Base-by-base conservation (phyloP, 768 basidiomycete genomes). In the Collybiopsis luxurians region DNA sequence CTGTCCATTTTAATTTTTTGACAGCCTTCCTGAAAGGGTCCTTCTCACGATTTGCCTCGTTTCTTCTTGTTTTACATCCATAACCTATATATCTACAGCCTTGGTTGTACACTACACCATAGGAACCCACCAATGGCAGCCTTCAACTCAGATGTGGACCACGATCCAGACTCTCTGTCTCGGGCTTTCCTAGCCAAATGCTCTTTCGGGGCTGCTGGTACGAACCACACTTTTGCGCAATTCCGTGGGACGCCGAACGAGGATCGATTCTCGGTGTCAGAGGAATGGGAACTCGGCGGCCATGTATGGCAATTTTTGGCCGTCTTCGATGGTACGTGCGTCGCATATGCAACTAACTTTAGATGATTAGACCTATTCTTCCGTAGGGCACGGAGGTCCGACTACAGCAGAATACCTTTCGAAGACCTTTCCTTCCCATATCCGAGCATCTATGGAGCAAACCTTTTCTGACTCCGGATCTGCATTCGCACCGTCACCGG, bases 171-270 rank as follows among this genome's bases (percentile, higher is more conserved):
- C 50, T 15, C 50, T 9, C 2, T 39, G 1, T 31, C 36, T 19
- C 36, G 50, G 17, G 21, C 50, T 23, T 51, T 51, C 36, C 21
- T 39, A 9, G n/a, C 1, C 3, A 40, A 51, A 27, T 39, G 38
- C 23, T 13, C 34, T 27, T 51, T 51, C 23, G 31, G 48, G 28
- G 21, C 48, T 19, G 15, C 7, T 3, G 4, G 21, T 19, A 30
- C 46, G 31, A 36, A 5, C 4, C 23, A 23, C 15, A 15, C n/a
- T 13, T 51, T 7, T 3, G 50, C 50, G 21, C 50, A 51, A 51
- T 51, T 51, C 31, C 50, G 50, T 39, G 50, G 50, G 38, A 51
- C 50, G n/a, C 36, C 50, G 2, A 39, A 51, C 36, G 50, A 51
- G 50, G 36, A 51, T 39, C 50, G 50, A 30, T 51, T 39, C 19